A percentile compares a stretch with the other conserved stretches of the same genome.
Evolutionary conservation across 148 eudicot species (phyloP).

Genomic region (Rhododendron molle): DNA sequence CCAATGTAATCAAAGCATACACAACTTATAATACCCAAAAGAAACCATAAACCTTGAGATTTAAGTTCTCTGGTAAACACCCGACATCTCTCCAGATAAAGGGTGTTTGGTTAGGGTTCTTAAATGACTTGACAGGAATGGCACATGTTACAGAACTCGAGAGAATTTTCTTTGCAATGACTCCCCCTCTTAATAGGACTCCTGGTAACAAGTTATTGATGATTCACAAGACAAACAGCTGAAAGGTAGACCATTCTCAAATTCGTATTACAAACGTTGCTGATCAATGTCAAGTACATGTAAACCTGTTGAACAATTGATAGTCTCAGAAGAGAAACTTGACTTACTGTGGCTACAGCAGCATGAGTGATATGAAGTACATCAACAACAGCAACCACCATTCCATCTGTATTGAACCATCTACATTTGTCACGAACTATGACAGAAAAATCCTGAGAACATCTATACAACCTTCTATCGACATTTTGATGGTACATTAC

Average conservation of each 20-base stretch:
- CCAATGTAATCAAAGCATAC: background rate
- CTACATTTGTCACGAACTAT: constrained; percentile 12
- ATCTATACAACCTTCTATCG: background rate
- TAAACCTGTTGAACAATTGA: background rate
- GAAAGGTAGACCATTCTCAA: background rate
- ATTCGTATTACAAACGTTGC: background rate
- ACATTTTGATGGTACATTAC: constrained; percentile 26
- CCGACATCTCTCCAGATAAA: background rate
- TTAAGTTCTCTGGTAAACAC: background rate
- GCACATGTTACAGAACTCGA: background rate
- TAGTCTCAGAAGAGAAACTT: constrained; percentile 5
- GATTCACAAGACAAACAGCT: background rate
- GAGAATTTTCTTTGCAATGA: background rate
- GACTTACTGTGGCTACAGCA: constrained; percentile 90
- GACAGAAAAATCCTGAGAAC: background rate
- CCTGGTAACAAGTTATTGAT: background rate
- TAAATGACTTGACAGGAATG: background rate
- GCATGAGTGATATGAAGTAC: constrained; percentile 93
- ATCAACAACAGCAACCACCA: constrained; percentile 84
- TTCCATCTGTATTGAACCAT: constrained; percentile 58
- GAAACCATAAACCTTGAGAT: background rate
- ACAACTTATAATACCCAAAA: background rate
- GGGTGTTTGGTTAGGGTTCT: background rate
- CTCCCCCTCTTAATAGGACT: background rate
- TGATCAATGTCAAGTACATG: background rate